Conservation (phyloP, 169 alveolate species). For the Neospora caninum region DNA sequence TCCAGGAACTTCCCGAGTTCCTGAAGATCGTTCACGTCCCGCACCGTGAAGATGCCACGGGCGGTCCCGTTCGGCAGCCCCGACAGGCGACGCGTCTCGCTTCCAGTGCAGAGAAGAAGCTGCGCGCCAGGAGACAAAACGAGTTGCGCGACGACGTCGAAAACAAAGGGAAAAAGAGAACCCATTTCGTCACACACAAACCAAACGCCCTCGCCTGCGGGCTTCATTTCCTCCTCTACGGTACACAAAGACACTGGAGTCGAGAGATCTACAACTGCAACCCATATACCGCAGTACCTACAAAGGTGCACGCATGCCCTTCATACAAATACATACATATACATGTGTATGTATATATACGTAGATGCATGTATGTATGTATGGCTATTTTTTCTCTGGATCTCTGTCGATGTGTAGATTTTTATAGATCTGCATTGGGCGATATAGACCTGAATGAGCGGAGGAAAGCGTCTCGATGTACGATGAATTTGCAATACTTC, state of each 20-base stretch:
- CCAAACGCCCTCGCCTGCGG: too few species aligned
- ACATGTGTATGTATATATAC: background rate
- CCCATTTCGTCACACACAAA: background rate
- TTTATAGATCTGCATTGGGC: too few species aligned
- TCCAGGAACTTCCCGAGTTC: background rate
- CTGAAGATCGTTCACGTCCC: conserved; percentile 27
- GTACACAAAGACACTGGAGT: too few species aligned
- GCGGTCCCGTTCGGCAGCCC: conserved; percentile 35
- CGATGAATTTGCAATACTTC: too few species aligned
- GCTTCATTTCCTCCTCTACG: too few species aligned
- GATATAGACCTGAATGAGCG: too few species aligned
- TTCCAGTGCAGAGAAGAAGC: conserved; percentile 69
- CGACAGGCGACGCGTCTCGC: conserved; percentile 35
- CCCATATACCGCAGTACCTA: background rate
- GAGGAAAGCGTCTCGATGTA: too few species aligned
- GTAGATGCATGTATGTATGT: background rate
- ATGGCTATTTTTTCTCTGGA: too few species aligned
- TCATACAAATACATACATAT: too few species aligned
- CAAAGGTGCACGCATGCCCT: background rate
- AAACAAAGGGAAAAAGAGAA: background rate
- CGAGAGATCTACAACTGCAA: too few species aligned
- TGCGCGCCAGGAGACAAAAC: background rate
- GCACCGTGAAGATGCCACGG: conserved; percentile 52
- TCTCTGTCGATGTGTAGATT: too few species aligned
- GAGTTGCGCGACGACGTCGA: background rate